These are phyloP conservation scores for Colletotrichum sp. DNA, from an alignment of 2,329 filamentous ascomycete species.

Conservation along the genomic window DNA sequence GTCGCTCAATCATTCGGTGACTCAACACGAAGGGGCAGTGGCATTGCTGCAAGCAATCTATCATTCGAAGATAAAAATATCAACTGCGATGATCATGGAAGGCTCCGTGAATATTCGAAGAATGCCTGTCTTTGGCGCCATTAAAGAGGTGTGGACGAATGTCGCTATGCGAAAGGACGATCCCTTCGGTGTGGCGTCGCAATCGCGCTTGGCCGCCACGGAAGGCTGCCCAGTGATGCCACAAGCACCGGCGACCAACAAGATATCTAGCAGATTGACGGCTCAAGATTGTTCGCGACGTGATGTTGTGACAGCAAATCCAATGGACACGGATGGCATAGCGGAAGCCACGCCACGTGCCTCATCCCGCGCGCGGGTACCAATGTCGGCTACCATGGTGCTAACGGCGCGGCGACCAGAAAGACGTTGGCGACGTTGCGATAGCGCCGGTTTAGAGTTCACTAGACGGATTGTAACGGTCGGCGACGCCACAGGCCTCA, in stretches of 20 bases:
- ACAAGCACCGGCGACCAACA: background rate
- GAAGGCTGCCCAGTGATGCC: background rate
- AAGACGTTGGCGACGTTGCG: conserved; percentile 3
- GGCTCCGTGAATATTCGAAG: background rate
- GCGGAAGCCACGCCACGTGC: conserved; percentile 10
- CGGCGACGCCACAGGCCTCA: background rate
- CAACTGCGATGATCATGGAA: background rate
- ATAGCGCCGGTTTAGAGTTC: conserved; percentile 1
- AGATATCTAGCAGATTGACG: background rate
- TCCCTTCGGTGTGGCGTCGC: background rate
- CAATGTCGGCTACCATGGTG: background rate
- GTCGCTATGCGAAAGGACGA: background rate
- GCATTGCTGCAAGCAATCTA: background rate
- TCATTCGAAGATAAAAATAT: background rate
- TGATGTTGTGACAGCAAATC: background rate
- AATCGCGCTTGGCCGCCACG: background rate
- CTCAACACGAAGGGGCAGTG: background rate
- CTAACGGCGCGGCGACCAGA: background rate
- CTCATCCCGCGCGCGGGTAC: background rate
- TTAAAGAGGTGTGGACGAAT: background rate
- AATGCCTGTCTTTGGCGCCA: background rate
- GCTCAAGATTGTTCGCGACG: background rate
- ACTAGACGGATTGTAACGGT: background rate
- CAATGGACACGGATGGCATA: background rate
- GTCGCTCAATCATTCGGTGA: background rate